Conservation (phyloP, 441 rosid species). For the Mallotus repandus region DNA sequence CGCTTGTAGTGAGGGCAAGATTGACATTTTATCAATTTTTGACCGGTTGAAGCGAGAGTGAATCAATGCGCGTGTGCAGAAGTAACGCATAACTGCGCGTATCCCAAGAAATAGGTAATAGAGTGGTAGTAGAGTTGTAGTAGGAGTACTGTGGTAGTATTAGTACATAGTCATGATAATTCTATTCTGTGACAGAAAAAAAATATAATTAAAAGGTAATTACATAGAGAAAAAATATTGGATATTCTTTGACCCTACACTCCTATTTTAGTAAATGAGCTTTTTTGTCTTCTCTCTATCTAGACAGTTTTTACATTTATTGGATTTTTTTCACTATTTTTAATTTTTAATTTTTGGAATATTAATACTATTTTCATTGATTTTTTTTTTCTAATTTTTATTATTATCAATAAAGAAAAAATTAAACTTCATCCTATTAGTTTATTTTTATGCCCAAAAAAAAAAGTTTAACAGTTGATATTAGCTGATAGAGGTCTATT, state of each 20-base stretch:
- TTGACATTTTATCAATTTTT: not conserved
- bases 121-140: not conserved
- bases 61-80: slow-evolving; percentile 25
- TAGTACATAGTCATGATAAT: slow-evolving; percentile 29
- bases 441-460: no score
- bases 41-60: not conserved
- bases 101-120: slow-evolving; percentile 18
- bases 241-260: slow-evolving; percentile 21
- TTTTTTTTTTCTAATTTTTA: no score
- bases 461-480: no score
- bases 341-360: no score
- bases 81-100: slow-evolving; percentile 11
- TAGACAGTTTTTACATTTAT: not conserved
- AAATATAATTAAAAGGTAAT: not conserved
- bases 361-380: no score
- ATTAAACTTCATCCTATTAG: no score
- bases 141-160: not conserved
- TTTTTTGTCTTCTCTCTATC: slow-evolving; percentile 1
- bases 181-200: not conserved
- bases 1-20: not conserved
- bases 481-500: no score
- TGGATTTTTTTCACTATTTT: not conserved
- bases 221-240: not conserved
- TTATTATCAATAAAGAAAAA: no score
- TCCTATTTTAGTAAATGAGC: slow-evolving; percentile 12